These are phyloP conservation scores for Pachysandra terminalis DNA, from an alignment of 164 flowering plant species.

Conservation along the genomic window DNA sequence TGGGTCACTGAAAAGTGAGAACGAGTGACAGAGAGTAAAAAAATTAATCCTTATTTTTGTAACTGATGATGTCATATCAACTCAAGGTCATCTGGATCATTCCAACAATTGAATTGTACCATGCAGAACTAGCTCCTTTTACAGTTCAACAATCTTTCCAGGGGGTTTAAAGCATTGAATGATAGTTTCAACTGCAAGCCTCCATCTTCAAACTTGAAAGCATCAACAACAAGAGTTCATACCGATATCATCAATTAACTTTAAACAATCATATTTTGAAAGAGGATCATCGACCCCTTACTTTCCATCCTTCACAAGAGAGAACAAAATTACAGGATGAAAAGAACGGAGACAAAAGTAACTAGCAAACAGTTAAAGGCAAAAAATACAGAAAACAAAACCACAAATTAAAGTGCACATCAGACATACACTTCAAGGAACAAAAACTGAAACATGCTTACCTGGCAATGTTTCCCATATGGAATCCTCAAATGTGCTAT, in stretches of 20 bases:
- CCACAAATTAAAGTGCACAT: background rate
- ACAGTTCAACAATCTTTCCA: too few relatives aligned
- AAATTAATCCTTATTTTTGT: too few relatives aligned
- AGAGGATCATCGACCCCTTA: background rate
- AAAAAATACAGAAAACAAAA: background rate
- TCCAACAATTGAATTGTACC: too few relatives aligned
- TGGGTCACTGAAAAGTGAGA: too few relatives aligned
- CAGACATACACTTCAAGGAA: background rate
- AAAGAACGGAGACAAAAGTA: background rate
- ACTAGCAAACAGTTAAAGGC: too few relatives aligned
- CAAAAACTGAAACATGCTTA: constrained; percentile 15
- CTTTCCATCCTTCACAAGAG: background rate
- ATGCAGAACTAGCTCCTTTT: too few relatives aligned
- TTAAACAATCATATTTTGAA: background rate
- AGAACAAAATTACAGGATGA: background rate
- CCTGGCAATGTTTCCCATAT: constrained; percentile 84
- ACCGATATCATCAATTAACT: background rate
- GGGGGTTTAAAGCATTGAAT: too few relatives aligned
- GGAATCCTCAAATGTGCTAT: constrained; percentile 56
- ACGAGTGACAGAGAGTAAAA: too few relatives aligned
- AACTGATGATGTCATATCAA: too few relatives aligned
- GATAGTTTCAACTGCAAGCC: background rate
- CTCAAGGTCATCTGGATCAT: too few relatives aligned
- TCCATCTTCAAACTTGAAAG: background rate
- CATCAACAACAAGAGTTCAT: background rate